Percentiles rank a stretch among this genome's conserved stretches.
These are phyloP conservation scores for Zygosaccharomyces sapae DNA, from an alignment of 1,139 yeast species.

Conservation along the genomic window DNA sequence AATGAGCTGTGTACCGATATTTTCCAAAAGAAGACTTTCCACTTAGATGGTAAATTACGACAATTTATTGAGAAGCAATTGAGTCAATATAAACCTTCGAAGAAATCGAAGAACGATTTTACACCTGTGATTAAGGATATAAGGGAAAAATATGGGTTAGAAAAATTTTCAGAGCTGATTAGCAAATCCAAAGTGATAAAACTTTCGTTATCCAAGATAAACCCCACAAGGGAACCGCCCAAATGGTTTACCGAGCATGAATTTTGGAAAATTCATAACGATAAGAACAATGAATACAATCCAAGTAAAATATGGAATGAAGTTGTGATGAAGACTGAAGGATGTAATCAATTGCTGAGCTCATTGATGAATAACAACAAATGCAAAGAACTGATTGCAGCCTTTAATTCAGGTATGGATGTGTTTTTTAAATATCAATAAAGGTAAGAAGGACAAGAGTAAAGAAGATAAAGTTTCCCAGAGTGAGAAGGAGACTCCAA, in stretches of 20 bases:
- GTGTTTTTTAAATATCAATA: constrained; percentile 54
- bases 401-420: constrained; percentile 56
- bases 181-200: constrained; percentile 36
- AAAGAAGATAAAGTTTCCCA: constrained; percentile 4
- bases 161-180: constrained; percentile 27
- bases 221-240: constrained; percentile 29
- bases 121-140: constrained; percentile 15
- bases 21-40: constrained; percentile 50
- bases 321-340: constrained; percentile 43
- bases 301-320: constrained; percentile 51
- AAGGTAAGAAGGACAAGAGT: constrained; percentile 36
- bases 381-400: constrained; percentile 45
- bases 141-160: constrained; percentile 18
- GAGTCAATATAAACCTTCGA: constrained; percentile 24
- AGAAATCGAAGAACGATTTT: constrained; percentile 18
- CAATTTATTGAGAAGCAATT: constrained; percentile 36
- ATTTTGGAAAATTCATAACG: constrained; percentile 26
- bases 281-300: constrained; percentile 35
- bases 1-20: constrained; percentile 44
- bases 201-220: constrained; percentile 21
- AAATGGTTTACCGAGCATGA: constrained; percentile 32
- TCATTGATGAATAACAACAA: constrained; percentile 54
- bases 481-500: constrained; percentile 14
- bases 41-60: constrained; percentile 43
- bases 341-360: constrained; percentile 36